Conservation (phyloP, 208 protist genomes). For the Crithidia thermophila region DNA sequence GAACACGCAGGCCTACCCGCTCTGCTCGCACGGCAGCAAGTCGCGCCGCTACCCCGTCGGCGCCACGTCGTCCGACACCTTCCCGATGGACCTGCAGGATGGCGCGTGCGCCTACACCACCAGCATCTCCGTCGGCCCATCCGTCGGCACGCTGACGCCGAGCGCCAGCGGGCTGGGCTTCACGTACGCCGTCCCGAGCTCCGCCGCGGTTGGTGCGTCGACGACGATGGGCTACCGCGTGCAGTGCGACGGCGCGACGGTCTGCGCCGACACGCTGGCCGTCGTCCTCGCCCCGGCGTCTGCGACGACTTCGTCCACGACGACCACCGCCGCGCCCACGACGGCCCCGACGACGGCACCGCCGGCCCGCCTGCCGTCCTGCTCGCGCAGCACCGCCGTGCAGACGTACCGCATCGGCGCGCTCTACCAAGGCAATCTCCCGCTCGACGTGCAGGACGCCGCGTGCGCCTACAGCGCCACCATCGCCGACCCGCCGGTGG, state of each 20-base stretch:
- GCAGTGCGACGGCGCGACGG: conserved; percentile 29
- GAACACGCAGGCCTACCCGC: neutral
- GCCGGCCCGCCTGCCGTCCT: conserved; percentile 18
- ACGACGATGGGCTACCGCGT: conserved; percentile 38
- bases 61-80: conserved; percentile 12
- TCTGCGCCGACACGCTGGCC: conserved; percentile 43
- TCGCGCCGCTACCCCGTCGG: conserved; percentile 25
- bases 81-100: conserved; percentile 39
- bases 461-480: conserved; percentile 36
- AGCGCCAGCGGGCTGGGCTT: conserved; percentile 15
- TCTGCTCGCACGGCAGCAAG: conserved; percentile 30
- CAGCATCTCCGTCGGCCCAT: conserved; percentile 19
- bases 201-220: conserved; percentile 12
- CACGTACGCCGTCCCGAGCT: conserved; percentile 24
- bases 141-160: conserved; percentile 27
- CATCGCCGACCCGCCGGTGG: conserved; percentile 27
- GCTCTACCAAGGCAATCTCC: conserved; percentile 22
- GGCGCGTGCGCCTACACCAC: conserved; percentile 34
- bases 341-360: conserved; percentile 5
- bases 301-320: conserved; percentile 4
- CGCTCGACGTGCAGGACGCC: conserved; percentile 34
- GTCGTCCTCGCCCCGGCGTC: conserved; percentile 20
- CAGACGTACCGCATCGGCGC: conserved; percentile 35
- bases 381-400: conserved; percentile 25
- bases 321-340: neutral